phyloP scores from a whole-genome alignment of 148 eudicot genomes.

The Fagopyrum esculentum region DNA sequence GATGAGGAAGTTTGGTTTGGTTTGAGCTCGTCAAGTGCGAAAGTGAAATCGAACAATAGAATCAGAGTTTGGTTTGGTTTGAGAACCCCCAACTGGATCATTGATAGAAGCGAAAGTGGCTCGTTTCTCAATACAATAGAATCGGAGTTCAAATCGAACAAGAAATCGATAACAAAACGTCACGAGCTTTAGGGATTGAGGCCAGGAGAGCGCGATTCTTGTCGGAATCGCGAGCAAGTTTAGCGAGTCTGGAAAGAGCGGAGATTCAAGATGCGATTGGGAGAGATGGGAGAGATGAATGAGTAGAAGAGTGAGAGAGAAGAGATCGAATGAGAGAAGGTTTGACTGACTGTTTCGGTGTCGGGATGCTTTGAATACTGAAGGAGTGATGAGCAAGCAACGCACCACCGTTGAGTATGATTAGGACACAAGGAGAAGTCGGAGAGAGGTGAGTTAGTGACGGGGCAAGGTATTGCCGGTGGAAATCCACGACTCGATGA shows the following conservation, averaged over 20 bases:
- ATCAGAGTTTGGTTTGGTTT: no score
- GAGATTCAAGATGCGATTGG: conserved; percentile 28
- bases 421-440: conserved; percentile 73
- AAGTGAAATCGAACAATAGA: no score
- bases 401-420: conserved; percentile 93
- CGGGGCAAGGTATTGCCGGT: conserved; percentile 85
- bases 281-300: conserved; percentile 26
- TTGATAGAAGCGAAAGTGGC: conserved; percentile 44
- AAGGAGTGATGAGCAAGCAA: conserved; percentile 56
- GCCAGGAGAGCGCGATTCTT: conserved; percentile 58
- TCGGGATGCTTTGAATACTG: conserved; percentile 80
- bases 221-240: conserved; percentile 79
- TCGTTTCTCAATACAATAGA: conserved; percentile 38
- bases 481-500: conserved; percentile 84
- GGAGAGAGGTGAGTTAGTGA: conserved; percentile 53
- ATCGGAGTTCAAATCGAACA: conserved; percentile 13
- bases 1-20: conserved; percentile 37
- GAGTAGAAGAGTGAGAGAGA: conserved; percentile 29
- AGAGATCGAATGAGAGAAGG: conserved; percentile 44
- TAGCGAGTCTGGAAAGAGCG: conserved; percentile 46
- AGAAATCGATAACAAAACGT: conserved; percentile 21
- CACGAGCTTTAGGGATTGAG: conserved; percentile 20
- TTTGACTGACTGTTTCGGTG: conserved; percentile 87
- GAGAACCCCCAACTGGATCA: conserved; percentile 34
- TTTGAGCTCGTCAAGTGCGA: conserved; percentile 50